These are phyloP conservation scores for Corniculantispora saksenae DNA, from an alignment of 2,329 filamentous ascomycete species.

Conservation along the genomic window DNA sequence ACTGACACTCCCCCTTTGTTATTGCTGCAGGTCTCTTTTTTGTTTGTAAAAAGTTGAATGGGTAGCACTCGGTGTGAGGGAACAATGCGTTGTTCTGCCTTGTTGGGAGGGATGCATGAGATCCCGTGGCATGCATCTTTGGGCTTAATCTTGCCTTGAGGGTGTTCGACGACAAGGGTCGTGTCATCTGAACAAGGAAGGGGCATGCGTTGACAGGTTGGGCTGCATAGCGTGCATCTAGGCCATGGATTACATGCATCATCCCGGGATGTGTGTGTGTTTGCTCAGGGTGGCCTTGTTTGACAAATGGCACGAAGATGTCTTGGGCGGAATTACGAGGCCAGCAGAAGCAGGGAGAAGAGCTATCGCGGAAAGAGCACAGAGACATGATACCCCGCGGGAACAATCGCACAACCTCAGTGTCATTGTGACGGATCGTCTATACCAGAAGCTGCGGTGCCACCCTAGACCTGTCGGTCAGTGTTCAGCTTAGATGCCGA, in stretches of 20 bases:
- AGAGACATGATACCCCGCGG: constrained; percentile 12
- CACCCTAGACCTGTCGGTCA: background rate
- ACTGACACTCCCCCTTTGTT: no score
- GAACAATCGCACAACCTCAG: background rate
- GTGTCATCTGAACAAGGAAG: background rate
- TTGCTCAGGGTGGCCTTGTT: background rate
- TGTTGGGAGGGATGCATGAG: background rate
- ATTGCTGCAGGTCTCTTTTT: no score
- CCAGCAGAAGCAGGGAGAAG: background rate
- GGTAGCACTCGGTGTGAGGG: background rate
- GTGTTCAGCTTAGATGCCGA: background rate
- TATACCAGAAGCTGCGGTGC: background rate
- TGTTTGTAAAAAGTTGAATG: no score
- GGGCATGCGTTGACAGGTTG: background rate
- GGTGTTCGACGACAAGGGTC: background rate
- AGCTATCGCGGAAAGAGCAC: background rate
- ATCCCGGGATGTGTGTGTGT: no score
- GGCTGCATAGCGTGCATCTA: background rate
- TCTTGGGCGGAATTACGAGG: background rate
- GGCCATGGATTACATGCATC: background rate
- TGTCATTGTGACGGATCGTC: background rate
- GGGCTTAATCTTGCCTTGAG: background rate
- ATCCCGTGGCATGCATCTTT: background rate
- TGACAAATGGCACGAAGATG: background rate
- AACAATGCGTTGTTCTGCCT: background rate